Evolutionary conservation across 2,329 filamentous ascomycete species (phyloP).

Genomic region (Metarhizium humberi): DNA sequence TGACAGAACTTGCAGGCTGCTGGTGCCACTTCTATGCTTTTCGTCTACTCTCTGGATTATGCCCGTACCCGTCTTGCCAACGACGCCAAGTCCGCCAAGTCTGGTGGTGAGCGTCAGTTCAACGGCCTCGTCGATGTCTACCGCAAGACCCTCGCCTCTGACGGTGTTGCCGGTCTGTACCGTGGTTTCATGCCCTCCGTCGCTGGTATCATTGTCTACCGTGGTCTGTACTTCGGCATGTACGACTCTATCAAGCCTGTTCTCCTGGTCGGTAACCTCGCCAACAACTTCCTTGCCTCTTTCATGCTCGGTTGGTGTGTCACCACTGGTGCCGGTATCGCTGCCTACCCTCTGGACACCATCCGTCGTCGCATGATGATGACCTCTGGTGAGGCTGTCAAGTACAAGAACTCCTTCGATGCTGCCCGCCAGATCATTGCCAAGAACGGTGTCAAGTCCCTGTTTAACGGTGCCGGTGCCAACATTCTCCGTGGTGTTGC

Average conservation of each 20-base stretch:
- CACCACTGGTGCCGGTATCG: conserved; percentile 99
- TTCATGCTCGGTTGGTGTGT: conserved; percentile 98
- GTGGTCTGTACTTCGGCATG: conserved; percentile 99
- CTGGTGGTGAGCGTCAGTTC: conserved; percentile 97
- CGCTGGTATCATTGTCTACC: conserved; percentile 98
- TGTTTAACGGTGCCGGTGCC: conserved; percentile 99
- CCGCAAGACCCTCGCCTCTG: conserved; percentile 98
- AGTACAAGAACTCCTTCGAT: conserved; percentile 97
- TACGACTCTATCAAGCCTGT: conserved; percentile 99
- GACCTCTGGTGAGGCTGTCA: conserved; percentile 95
- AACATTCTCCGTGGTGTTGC: conserved; percentile 99
- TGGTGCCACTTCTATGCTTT: conserved; percentile 98
- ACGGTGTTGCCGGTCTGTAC: conserved; percentile 99
- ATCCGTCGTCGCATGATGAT: conserved; percentile 99
- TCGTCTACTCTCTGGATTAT: conserved; percentile 99
- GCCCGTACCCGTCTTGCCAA: conserved; percentile 99
- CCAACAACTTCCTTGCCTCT: conserved; percentile 99
- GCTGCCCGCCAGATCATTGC: conserved; percentile 93
- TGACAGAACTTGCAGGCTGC: conserved; percentile 52
- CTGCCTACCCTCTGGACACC: conserved; percentile 99
- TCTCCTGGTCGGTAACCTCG: conserved; percentile 79
- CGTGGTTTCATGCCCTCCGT: conserved; percentile 99
- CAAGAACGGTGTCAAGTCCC: conserved; percentile 95
- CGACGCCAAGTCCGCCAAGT: conserved; percentile 98
- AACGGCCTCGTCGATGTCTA: conserved; percentile 99